These are phyloP conservation scores for Linnemannia elongata DNA, from an alignment of 192 early-diverging fungal genomes.

Conservation along the genomic window DNA sequence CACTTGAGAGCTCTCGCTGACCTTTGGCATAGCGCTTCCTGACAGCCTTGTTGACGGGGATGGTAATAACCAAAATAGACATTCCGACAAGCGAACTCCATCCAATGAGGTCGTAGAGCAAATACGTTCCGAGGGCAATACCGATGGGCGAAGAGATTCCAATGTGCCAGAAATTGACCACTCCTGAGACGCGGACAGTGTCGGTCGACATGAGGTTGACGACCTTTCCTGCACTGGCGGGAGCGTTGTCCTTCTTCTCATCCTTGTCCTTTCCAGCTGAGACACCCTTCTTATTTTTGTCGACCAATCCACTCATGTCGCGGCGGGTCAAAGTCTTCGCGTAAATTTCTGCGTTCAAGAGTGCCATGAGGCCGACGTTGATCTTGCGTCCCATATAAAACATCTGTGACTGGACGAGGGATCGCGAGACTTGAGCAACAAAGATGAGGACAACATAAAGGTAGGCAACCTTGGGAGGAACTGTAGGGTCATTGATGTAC, in stretches of 20 bases:
- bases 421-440: conserved; percentile 52
- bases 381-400: conserved; percentile 65
- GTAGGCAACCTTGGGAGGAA: conserved; percentile 57
- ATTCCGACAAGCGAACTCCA: conserved; percentile 83
- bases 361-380: conserved; percentile 64
- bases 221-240: conserved; percentile 72
- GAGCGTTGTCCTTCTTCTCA: conserved; percentile 47
- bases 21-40: conserved; percentile 53
- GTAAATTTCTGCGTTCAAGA: conserved; percentile 74
- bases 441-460: conserved; percentile 57
- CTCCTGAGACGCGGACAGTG: conserved; percentile 71
- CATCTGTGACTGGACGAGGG: conserved; percentile 56
- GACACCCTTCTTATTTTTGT: conserved; percentile 42
- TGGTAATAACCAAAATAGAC: conserved; percentile 63
- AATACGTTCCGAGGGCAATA: conserved; percentile 72
- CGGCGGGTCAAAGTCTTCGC: conserved; percentile 70
- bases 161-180: conserved; percentile 63
- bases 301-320: conserved; percentile 59
- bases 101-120: conserved; percentile 87
- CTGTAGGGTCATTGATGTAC: conserved; percentile 65
- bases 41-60: conserved; percentile 53
- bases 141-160: conserved; percentile 72
- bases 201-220: conserved; percentile 85
- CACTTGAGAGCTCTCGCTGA: conserved; percentile 69
- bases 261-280: conserved; percentile 16